Evolutionary conservation across 1,284 basidiomycete species (phyloP), one percentile per base, ranked within the genome.

Genomic region (Malassezia sp.): DNA sequence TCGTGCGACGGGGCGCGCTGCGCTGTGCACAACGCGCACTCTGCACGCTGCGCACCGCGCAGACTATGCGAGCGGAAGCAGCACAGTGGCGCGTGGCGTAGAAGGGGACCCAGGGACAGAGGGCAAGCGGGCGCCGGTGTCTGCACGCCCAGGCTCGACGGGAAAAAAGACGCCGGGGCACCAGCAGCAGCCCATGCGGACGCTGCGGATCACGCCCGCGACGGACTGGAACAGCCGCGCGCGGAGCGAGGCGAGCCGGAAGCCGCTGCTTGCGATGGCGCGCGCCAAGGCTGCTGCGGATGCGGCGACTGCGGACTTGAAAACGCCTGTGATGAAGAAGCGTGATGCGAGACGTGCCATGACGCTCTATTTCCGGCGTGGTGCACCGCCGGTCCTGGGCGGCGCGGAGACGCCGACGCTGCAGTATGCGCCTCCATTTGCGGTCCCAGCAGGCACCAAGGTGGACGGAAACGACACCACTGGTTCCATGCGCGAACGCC

Each of bases 401-500:
- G 29, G 35, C 5, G 12, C 37, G 6, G 12, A 17, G 4, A 17
- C 18, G 5, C 40, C 42, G n/a, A 29, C 26, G 22, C 15, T 37
- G 39, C 38, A 33, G 15, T 27, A 26, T 18, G 48, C 36, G 22
- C 48, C 48, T 12, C 37, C 48, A 6, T 26, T 50, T 20, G 48
- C 48, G 4, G 22, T 50, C n/a, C 42, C 48, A 4, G 7, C 15
- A 4, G 39, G 14, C 18, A 23, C 30, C 5, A 14, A 34, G 18
- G 10, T 40, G 3, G 26, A 18, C 23, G 23, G 22, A 23, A n/a
- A n/a, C n/a, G 30, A 34, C 17, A 34, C 31, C 14, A 42, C 41
- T 11, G 34, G 15, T 8, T 20, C 41, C 17, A 17, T 42, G 5
- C 41, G 41, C 12, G 22, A 42, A 8, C 21, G 41, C 20, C 9